Conservation (phyloP, 2,329 filamentous ascomycete genomes). For the Sporothrix phasma region DNA sequence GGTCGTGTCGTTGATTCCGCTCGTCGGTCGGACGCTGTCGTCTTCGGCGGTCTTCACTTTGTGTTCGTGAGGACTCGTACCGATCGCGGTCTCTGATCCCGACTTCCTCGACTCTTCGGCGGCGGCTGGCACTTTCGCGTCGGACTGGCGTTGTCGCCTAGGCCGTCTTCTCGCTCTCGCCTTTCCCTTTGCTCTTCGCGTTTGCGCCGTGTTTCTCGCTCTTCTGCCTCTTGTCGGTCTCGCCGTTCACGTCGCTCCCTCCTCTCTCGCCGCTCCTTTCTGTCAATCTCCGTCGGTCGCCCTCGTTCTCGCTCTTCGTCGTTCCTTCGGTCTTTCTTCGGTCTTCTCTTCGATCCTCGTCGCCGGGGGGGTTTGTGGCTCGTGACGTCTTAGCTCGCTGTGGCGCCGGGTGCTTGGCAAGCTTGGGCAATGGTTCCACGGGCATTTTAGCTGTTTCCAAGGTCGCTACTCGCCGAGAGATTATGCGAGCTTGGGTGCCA, state of each 20-base stretch:
- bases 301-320: background rate
- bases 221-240: constrained; percentile 14
- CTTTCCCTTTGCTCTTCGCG: constrained; percentile 11
- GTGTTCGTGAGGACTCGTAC: background rate
- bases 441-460: too few species aligned
- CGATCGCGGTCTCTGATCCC: constrained; percentile 4
- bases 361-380: constrained; percentile 14
- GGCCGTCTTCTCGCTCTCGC: background rate
- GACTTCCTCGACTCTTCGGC: constrained; percentile 1
- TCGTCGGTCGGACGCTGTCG: constrained; percentile 25
- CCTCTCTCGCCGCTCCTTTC: background rate
- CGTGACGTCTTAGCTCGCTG: background rate
- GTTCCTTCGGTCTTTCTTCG: constrained; percentile 23
- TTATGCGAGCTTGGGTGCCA: constrained; percentile 16
- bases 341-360: constrained; percentile 26
- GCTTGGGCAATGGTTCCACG: too few species aligned
- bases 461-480: constrained; percentile 23
- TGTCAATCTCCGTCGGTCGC: background rate
- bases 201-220: constrained; percentile 4
- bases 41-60: background rate
- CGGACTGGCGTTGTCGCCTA: background rate
- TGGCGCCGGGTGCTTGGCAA: too few species aligned
- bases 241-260: constrained; percentile 17
- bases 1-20: constrained; percentile 26
- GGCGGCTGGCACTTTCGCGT: constrained; percentile 3